A percentile compares a stretch with the other conserved stretches of the same genome.
These are phyloP conservation scores for Cryphonectria carpinicola DNA, from an alignment of 2,329 filamentous ascomycete species.

Conservation along the genomic window DNA sequence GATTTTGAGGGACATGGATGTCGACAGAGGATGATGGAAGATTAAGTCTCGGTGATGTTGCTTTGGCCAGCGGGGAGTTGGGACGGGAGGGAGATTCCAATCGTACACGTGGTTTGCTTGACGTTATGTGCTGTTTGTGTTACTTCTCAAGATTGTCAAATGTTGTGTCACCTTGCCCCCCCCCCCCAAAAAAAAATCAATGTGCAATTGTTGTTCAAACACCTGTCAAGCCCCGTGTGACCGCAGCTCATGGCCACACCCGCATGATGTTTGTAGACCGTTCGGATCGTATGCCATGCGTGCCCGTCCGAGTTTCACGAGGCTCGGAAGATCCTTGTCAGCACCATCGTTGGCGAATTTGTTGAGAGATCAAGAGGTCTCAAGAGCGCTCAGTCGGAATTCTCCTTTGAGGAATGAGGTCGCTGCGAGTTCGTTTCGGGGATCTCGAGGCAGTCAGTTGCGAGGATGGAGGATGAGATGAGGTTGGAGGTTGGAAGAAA, in stretches of 20 bases:
- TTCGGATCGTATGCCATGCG: slow-evolving; percentile 2
- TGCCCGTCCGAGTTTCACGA: background rate
- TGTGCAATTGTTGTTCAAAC: slow-evolving; percentile 15
- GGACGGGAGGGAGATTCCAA: background rate
- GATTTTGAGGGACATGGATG: background rate
- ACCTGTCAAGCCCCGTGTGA: slow-evolving; percentile 14
- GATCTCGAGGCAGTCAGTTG: background rate
- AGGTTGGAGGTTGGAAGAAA: background rate
- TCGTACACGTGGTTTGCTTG: slow-evolving; percentile 25
- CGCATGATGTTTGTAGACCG: slow-evolving; percentile 17
- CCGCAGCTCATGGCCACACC: slow-evolving; percentile 8
- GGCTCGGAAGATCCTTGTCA: background rate
- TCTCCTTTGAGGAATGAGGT: background rate
- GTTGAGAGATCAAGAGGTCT: background rate
- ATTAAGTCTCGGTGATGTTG: background rate
- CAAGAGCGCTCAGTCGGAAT: background rate
- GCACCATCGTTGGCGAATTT: background rate
- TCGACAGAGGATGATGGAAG: background rate
- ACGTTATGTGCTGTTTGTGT: background rate
- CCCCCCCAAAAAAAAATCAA: slow-evolving; percentile 10
- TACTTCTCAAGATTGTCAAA: slow-evolving; percentile 10
- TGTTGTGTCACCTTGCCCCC: slow-evolving; percentile 4
- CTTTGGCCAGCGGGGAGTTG: background rate
- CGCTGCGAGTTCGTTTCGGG: background rate
- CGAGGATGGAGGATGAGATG: background rate